These are phyloP conservation scores for Gossypium mustelinum DNA, from an alignment of 345 rosid species.

Conservation along the genomic window DNA sequence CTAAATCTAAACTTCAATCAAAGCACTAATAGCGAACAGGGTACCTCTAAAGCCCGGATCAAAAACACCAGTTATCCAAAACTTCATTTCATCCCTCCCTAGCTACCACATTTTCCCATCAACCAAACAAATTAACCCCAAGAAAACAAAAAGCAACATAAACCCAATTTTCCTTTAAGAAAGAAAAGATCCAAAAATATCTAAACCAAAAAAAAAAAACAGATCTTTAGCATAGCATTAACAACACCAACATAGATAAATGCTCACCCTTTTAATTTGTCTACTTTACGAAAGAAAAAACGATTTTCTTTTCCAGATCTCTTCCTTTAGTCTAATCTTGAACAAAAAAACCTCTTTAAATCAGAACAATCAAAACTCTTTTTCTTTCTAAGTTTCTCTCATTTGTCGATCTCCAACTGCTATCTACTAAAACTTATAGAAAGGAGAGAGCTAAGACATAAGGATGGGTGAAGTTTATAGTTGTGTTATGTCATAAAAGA, in stretches of 20 bases:
- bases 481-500: neutral
- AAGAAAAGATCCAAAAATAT: conserved; percentile 18
- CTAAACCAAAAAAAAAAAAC: neutral
- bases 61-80: neutral
- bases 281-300: conserved; percentile 3
- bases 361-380: conserved; percentile 9
- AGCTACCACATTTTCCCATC: conserved; percentile 6
- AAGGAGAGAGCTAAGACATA: neutral
- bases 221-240: neutral
- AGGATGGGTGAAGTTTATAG: neutral
- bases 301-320: conserved; percentile 9
- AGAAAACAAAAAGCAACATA: neutral
- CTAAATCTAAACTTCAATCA: neutral
- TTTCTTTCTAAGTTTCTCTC: neutral
- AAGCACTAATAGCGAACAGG: neutral
- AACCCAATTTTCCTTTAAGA: conserved; percentile 7
- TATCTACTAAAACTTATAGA: neutral
- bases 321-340: conserved; percentile 1
- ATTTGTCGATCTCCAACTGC: neutral
- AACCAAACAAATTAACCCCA: conserved; percentile 10
- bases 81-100: neutral
- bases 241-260: neutral
- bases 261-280: conserved; percentile 5
- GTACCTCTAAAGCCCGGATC: neutral
- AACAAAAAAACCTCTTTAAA: neutral